These are phyloP conservation scores for Phoma herbarum DNA, from an alignment of 2,329 filamentous ascomycete genomes.

Conservation along the genomic window DNA sequence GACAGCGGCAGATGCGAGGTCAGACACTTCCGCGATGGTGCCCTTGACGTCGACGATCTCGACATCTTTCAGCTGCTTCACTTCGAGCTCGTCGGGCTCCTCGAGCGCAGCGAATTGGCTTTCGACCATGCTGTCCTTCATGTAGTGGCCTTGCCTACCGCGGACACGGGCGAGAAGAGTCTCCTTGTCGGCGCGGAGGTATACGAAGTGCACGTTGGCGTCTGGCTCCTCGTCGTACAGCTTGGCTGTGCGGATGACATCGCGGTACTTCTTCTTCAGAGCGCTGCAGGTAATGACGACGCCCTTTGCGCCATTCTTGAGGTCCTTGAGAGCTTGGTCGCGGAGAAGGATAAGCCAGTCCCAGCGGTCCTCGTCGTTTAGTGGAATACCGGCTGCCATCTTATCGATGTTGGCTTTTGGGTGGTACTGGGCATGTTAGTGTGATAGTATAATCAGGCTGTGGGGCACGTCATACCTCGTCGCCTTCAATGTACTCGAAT, in stretches of 20 bases:
- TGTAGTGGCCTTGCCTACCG: slow-evolving; percentile 83
- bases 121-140: slow-evolving; percentile 94
- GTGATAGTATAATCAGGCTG: background rate
- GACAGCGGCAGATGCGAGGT: slow-evolving; percentile 51
- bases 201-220: slow-evolving; percentile 82
- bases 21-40: slow-evolving; percentile 51
- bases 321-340: slow-evolving; percentile 53
- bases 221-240: slow-evolving; percentile 57
- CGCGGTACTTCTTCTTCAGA: slow-evolving; percentile 95
- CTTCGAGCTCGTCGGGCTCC: slow-evolving; percentile 74
- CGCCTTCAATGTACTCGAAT: slow-evolving; percentile 61
- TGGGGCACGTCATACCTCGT: slow-evolving; percentile 53
- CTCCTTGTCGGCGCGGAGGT: slow-evolving; percentile 79
- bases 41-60: slow-evolving; percentile 58
- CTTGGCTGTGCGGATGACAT: slow-evolving; percentile 64
- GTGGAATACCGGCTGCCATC: slow-evolving; percentile 83
- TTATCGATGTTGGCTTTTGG: slow-evolving; percentile 71
- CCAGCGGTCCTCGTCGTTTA: slow-evolving; percentile 95
- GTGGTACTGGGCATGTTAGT: slow-evolving; percentile 54
- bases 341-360: slow-evolving; percentile 79
- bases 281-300: slow-evolving; percentile 98
- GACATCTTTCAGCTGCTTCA: slow-evolving; percentile 56
- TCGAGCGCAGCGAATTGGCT: slow-evolving; percentile 93
- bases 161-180: slow-evolving; percentile 79
- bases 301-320: slow-evolving; percentile 55